Percentiles rank a stretch among this genome's conserved stretches.
Conservation (phyloP, 2,329 filamentous ascomycete species). For the Fusarium sp. region DNA sequence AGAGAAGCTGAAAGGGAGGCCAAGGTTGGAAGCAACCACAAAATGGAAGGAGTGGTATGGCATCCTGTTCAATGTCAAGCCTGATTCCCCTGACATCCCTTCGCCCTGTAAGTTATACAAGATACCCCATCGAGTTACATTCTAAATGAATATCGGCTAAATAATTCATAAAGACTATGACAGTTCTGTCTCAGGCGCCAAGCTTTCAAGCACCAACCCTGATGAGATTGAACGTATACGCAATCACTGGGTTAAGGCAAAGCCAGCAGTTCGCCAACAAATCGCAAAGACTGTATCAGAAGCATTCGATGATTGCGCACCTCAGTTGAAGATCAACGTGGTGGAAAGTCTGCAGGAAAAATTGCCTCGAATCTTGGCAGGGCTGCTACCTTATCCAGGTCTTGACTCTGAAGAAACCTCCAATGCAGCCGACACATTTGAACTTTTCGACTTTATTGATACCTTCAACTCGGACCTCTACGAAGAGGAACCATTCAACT, state of each 20-base stretch:
- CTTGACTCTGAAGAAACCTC: slow-evolving; percentile 30
- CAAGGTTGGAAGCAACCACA: slow-evolving; percentile 5
- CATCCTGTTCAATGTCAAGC: slow-evolving; percentile 30
- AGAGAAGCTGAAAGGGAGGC: slow-evolving; percentile 32
- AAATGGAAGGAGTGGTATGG: slow-evolving; percentile 41
- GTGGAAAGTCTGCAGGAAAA: slow-evolving; percentile 24
- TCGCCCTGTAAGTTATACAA: slow-evolving; percentile 42
- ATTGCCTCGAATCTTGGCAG: slow-evolving; percentile 14
- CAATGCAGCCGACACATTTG: background rate
- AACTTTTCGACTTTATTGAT: slow-evolving; percentile 7
- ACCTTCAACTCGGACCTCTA: background rate
- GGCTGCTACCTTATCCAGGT: slow-evolving; percentile 19
- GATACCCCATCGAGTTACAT: background rate
- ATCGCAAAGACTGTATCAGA: slow-evolving; percentile 16
- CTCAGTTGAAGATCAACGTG: slow-evolving; percentile 16
- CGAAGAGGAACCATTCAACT: slow-evolving; percentile 6
- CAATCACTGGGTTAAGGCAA: slow-evolving; percentile 19
- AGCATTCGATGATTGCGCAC: slow-evolving; percentile 11
- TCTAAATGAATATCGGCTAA: background rate
- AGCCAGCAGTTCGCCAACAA: slow-evolving; percentile 17
- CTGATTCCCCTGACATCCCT: slow-evolving; percentile 35
- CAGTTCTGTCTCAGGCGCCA: background rate
- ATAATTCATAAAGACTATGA: slow-evolving; percentile 17
- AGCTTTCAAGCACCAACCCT: background rate
- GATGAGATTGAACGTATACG: slow-evolving; percentile 13